These are phyloP conservation scores for Extremus antarcticus DNA, from an alignment of 495 filamentous ascomycete genomes.

Conservation along the genomic window DNA sequence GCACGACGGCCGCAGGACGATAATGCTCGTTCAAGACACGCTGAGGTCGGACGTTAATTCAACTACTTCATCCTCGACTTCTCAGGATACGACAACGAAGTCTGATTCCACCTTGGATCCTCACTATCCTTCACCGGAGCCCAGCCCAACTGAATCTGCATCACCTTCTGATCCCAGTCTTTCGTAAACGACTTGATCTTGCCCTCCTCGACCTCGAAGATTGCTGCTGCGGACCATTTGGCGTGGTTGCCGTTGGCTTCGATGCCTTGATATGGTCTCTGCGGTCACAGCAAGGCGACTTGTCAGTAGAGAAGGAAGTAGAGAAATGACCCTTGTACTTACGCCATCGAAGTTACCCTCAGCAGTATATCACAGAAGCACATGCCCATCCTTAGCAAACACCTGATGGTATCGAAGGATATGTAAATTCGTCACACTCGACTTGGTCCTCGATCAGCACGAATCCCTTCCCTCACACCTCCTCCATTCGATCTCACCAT, in stretches of 20 bases:
- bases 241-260: conserved; percentile 27
- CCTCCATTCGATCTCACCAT: conserved; percentile 22
- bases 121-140: conserved; percentile 25
- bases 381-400: conserved; percentile 27
- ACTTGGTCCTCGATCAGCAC: background rate
- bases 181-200: conserved; percentile 30
- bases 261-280: conserved; percentile 26
- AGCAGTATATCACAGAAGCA: conserved; percentile 28
- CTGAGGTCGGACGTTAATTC: no score
- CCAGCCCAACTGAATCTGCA: conserved; percentile 31
- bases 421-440: conserved; percentile 25
- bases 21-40: no score
- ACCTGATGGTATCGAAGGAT: conserved; percentile 27
- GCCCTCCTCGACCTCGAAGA: conserved; percentile 30
- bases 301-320: no score
- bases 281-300: no score
- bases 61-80: conserved; percentile 7
- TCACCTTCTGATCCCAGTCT: conserved; percentile 31
- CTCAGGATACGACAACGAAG: conserved; percentile 6
- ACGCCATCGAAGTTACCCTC: conserved; percentile 27
- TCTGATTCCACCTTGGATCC: conserved; percentile 10
- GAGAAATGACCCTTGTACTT: no score
- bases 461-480: no score
- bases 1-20: no score
- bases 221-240: conserved; percentile 28